Conservation (phyloP, 2,329 filamentous ascomycete species). For the Colletotrichum truncatum region DNA sequence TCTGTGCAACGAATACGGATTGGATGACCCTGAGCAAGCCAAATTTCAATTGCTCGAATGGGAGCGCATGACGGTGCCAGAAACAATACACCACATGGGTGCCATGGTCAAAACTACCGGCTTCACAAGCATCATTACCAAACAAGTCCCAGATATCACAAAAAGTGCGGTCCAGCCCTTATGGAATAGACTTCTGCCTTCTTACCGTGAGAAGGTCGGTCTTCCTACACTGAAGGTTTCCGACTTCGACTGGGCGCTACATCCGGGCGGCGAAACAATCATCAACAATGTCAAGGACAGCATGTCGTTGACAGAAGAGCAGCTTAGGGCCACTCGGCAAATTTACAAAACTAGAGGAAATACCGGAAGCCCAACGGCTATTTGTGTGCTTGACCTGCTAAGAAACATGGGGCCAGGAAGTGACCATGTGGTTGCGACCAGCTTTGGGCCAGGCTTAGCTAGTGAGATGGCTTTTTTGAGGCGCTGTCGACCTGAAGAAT, state of each 20-base stretch:
- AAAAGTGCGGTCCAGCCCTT: background rate
- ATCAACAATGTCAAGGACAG: conserved; percentile 12
- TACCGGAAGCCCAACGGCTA: conserved; percentile 11
- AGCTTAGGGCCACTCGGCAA: conserved; percentile 5
- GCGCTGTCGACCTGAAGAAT: background rate
- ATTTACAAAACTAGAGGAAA: conserved; percentile 8
- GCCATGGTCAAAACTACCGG: conserved; percentile 14
- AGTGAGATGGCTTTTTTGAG: conserved; percentile 16
- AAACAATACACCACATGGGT: conserved; percentile 13
- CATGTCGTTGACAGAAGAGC: conserved; percentile 2
- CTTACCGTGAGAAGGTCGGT: conserved; percentile 3
- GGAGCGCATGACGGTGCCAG: conserved; percentile 3
- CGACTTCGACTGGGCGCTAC: conserved; percentile 9
- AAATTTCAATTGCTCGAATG: conserved; percentile 12
- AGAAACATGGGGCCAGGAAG: conserved; percentile 6
- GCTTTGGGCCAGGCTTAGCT: conserved; percentile 14
- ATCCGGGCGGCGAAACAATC: conserved; percentile 8
- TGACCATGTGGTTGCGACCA: conserved; percentile 4
- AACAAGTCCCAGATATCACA: conserved; percentile 5
- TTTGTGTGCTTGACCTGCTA: conserved; percentile 11
- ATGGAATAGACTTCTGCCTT: background rate
- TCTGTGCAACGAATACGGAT: conserved; percentile 33
- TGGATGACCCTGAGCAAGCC: background rate
- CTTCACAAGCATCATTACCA: conserved; percentile 13
- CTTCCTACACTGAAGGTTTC: background rate